Conservation (phyloP, 2,329 filamentous ascomycete species). For the Diaporthe caulivora region DNA sequence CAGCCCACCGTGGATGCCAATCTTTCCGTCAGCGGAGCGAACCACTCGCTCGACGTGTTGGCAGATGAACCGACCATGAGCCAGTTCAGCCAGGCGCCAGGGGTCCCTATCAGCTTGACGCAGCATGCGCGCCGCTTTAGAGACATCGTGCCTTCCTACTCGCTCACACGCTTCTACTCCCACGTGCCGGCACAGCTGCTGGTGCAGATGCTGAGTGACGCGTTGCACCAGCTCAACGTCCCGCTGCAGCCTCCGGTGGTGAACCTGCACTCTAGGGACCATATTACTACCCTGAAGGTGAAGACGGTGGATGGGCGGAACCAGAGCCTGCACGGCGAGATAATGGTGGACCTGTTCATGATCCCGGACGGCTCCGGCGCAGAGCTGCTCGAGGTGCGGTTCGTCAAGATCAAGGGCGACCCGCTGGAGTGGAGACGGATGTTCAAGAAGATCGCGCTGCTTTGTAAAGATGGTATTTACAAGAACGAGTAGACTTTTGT, state of each 20-base stretch:
- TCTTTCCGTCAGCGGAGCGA: slow-evolving; percentile 51
- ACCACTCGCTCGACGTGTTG: slow-evolving; percentile 69
- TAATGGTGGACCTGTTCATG: slow-evolving; percentile 76
- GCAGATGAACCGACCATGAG: slow-evolving; percentile 87
- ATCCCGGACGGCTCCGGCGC: slow-evolving; percentile 63
- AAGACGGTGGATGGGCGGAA: slow-evolving; percentile 79
- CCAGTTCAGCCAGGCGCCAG: slow-evolving; percentile 85
- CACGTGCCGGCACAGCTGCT: slow-evolving; percentile 80
- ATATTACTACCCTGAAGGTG: slow-evolving; percentile 76
- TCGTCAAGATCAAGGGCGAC: slow-evolving; percentile 95
- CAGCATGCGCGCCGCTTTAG: slow-evolving; percentile 89
- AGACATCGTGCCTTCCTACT: slow-evolving; percentile 90
- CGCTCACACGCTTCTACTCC: slow-evolving; percentile 93
- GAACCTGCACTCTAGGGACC: slow-evolving; percentile 61
- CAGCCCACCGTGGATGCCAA: slow-evolving; percentile 58
- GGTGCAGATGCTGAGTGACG: slow-evolving; percentile 82
- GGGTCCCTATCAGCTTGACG: slow-evolving; percentile 85
- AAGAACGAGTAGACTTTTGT: slow-evolving; percentile 57
- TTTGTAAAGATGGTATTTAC: slow-evolving; percentile 88
- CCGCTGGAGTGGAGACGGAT: slow-evolving; percentile 96
- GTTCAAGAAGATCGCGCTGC: slow-evolving; percentile 93
- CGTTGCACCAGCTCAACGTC: slow-evolving; percentile 87
- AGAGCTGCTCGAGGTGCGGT: slow-evolving; percentile 85
- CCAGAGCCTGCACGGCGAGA: slow-evolving; percentile 80
- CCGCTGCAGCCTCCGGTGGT: slow-evolving; percentile 69